Evolutionary conservation across 768 basidiomycete species (phyloP).

Genomic region (Pulveroboletus frians): DNA sequence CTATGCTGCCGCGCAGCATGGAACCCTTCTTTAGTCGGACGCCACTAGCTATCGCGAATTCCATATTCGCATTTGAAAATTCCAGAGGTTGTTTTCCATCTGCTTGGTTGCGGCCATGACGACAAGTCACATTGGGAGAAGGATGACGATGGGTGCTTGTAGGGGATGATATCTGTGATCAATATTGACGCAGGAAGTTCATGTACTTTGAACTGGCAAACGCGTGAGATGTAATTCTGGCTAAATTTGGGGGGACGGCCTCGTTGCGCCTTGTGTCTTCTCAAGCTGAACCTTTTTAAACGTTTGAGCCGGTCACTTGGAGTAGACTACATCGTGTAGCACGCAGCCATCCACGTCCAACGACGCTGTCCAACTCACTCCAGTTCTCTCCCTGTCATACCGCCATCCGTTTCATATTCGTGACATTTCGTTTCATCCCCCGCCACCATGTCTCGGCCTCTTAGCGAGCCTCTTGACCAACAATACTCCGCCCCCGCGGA

Average conservation of each 20-base stretch:
- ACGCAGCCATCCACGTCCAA: neutral
- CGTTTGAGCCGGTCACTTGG: conserved; percentile 2
- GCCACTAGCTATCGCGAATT: conserved; percentile 25
- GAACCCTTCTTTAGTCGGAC: conserved; percentile 20
- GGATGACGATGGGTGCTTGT: neutral
- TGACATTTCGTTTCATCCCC: conserved; percentile 16
- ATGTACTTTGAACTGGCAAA: conserved; percentile 12
- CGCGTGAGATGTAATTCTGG: conserved; percentile 20
- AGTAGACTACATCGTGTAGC: conserved; percentile 22
- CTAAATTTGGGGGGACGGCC: conserved; percentile 24
- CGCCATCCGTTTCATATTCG: conserved; percentile 22
- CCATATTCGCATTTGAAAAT: conserved; percentile 20
- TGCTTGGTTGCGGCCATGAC: conserved; percentile 15
- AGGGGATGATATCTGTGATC: conserved; percentile 10
- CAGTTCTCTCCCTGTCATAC: conserved; percentile 3
- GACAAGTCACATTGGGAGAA: conserved; percentile 21
- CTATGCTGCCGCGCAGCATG: conserved; percentile 16
- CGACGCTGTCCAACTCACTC: conserved; percentile 12
- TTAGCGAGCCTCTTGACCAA: conserved; percentile 21
- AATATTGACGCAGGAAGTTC: conserved; percentile 12
- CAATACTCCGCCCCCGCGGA: conserved; percentile 6
- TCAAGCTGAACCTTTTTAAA: conserved; percentile 22
- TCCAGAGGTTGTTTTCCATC: conserved; percentile 6
- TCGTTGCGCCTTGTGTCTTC: conserved; percentile 21
- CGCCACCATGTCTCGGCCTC: conserved; percentile 21